phyloP scores from a whole-genome alignment of 2,329 filamentous ascomycete genomes.

The Epichloe brachyelytri region DNA sequence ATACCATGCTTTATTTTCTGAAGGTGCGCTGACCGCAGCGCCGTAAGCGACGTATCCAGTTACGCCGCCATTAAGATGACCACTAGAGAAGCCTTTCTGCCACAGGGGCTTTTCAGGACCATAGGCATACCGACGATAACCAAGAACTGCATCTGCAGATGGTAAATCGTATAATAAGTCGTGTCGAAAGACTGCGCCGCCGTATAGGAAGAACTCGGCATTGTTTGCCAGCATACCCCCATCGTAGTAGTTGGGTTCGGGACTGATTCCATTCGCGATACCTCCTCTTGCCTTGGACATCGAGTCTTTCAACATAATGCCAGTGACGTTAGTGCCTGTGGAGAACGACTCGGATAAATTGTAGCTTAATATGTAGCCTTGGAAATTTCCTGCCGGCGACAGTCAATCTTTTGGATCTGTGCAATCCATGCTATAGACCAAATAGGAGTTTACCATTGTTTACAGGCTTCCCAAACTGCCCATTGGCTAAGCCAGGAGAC shows the following conservation, averaged over 20 bases:
- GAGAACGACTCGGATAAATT: slow-evolving; percentile 47
- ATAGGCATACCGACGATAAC: slow-evolving; percentile 41
- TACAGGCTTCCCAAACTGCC: slow-evolving; percentile 15
- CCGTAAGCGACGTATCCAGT: slow-evolving; percentile 54
- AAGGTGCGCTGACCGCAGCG: slow-evolving; percentile 49
- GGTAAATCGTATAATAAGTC: slow-evolving; percentile 26
- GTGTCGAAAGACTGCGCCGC: slow-evolving; percentile 33
- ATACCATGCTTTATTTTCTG: slow-evolving; percentile 60
- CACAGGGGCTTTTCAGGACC: slow-evolving; percentile 31
- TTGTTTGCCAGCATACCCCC: slow-evolving; percentile 55
- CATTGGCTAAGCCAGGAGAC: slow-evolving; percentile 35
- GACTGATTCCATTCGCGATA: slow-evolving; percentile 36
- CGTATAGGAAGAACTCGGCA: slow-evolving; percentile 49
- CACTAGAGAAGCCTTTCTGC: slow-evolving; percentile 27
- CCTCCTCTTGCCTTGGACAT: slow-evolving; percentile 34
- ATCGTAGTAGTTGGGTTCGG: slow-evolving; percentile 44
- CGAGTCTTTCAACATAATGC: slow-evolving; percentile 29
- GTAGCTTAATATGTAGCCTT: slow-evolving; percentile 41
- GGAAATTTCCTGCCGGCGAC: slow-evolving; percentile 31
- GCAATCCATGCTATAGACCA: slow-evolving; percentile 10
- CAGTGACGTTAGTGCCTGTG: slow-evolving; percentile 36
- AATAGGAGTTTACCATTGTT: slow-evolving; percentile 25
- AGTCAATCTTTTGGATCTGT: background rate
- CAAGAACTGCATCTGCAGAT: slow-evolving; percentile 28
- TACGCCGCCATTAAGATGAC: slow-evolving; percentile 29